Evolutionary conservation across 2,329 filamentous ascomycete genomes (phyloP).

Genomic region (Colletotrichum melonis): DNA sequence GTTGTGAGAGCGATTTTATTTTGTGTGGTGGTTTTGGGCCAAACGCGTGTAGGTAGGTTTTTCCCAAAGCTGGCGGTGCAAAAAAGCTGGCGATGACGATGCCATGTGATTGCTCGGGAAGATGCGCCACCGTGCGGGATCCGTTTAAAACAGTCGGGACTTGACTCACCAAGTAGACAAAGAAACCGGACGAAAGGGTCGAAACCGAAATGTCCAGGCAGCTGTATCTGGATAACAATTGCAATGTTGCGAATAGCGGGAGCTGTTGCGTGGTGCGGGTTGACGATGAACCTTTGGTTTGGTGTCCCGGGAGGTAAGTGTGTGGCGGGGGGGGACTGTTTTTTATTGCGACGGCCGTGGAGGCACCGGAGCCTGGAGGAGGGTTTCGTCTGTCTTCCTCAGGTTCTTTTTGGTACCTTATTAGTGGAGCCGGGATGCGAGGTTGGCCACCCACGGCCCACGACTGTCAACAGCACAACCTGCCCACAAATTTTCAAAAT

Average conservation of each 20-base stretch:
- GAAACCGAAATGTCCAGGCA: constrained; percentile 21
- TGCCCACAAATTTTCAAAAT: constrained; percentile 30
- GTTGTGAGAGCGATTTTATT: constrained; percentile 17
- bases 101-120: constrained; percentile 32
- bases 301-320: constrained; percentile 6
- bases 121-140: constrained; percentile 4
- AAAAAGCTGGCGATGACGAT: constrained; percentile 15
- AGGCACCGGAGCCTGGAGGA: constrained; percentile 10
- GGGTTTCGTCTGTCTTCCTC: constrained; percentile 32
- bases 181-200: constrained; percentile 18
- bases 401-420: constrained; percentile 28
- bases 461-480: constrained; percentile 10
- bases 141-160: constrained; percentile 1
- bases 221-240: constrained; percentile 18
- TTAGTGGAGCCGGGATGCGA: constrained; percentile 9
- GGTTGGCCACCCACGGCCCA: constrained; percentile 20
- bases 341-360: constrained; percentile 32
- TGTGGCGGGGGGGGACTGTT: constrained; percentile 23
- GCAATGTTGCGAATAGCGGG: constrained; percentile 1
- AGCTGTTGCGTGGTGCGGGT: constrained; percentile 21
- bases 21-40: neutral
- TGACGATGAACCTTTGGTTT: constrained; percentile 31
- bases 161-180: constrained; percentile 22
- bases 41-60: neutral
- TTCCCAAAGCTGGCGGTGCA: neutral